These are phyloP conservation scores for Exserohilum turcica DNA, from an alignment of 2,329 filamentous ascomycete genomes.

Conservation along the genomic window DNA sequence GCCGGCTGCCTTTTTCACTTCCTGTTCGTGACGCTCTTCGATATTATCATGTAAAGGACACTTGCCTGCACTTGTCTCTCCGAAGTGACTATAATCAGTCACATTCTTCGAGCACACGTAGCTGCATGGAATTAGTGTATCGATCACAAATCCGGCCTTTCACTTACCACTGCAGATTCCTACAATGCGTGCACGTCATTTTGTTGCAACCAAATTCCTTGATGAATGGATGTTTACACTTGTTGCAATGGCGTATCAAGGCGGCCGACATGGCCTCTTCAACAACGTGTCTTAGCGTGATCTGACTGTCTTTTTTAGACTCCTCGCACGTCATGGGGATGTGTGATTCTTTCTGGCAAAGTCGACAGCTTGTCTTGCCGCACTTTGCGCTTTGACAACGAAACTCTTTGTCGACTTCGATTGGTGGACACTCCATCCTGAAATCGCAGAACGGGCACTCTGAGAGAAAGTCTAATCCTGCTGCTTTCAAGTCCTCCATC, in stretches of 20 bases:
- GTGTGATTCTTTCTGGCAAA: conserved; percentile 72
- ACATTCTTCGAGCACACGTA: conserved; percentile 73
- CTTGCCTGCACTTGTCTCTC: conserved; percentile 54
- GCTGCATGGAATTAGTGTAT: conserved; percentile 47
- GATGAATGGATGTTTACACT: conserved; percentile 74
- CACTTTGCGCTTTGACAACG: conserved; percentile 71
- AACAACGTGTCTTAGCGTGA: conserved; percentile 67
- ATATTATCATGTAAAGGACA: conserved; percentile 72
- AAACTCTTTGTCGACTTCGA: conserved; percentile 74
- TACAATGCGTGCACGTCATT: conserved; percentile 71
- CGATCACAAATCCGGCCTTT: no score
- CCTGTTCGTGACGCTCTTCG: conserved; percentile 65
- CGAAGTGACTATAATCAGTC: conserved; percentile 72
- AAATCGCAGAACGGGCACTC: conserved; percentile 83
- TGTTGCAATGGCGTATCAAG: conserved; percentile 76
- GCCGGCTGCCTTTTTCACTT: conserved; percentile 67
- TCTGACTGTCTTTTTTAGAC: conserved; percentile 61
- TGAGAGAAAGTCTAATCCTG: conserved; percentile 72
- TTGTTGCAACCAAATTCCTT: conserved; percentile 84
- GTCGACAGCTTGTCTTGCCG: conserved; percentile 55
- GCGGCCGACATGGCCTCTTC: conserved; percentile 87
- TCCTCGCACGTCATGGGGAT: conserved; percentile 75
- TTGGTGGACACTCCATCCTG: conserved; percentile 72
- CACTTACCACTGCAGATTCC: conserved; percentile 60
- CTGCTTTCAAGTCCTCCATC: conserved; percentile 69